Conservation (phyloP, 108 stramenopile genomes). For the Pseudonitzschia multistriata region DNA sequence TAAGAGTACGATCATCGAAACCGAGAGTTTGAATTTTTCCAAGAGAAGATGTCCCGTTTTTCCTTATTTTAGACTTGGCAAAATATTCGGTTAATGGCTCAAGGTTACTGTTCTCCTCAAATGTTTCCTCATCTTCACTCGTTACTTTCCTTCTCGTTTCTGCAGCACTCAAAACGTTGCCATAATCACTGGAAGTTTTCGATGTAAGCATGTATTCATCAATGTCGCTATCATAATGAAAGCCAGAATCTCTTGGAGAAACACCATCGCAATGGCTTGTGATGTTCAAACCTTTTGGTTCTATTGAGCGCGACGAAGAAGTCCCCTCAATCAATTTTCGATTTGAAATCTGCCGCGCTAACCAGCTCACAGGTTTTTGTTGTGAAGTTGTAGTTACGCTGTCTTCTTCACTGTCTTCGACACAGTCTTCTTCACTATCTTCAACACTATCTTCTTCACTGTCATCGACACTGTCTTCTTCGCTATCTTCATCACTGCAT, state of each 20-base stretch:
- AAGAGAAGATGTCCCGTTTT: neutral
- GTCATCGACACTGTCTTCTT: no score
- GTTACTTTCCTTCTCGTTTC: neutral
- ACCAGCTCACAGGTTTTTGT: neutral
- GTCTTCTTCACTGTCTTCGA: neutral
- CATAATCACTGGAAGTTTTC: neutral
- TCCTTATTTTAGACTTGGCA: neutral
- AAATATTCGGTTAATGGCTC: neutral
- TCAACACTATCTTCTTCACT: no score
- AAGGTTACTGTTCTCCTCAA: neutral
- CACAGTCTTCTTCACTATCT: no score
- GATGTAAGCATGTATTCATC: no score
- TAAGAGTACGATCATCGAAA: neutral
- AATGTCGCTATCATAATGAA: no score
- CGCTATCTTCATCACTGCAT: no score
- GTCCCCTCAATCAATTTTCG: neutral
- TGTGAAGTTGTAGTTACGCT: neutral
- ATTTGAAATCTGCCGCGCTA: slow-evolving; percentile 2
- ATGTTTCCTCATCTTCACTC: neutral
- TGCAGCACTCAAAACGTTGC: neutral
- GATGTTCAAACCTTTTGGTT: neutral
- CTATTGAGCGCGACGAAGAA: neutral
- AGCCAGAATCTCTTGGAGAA: no score
- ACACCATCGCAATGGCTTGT: no score
- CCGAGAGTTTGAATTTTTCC: neutral